Conservation (phyloP, 2,329 filamentous ascomycete species). For the Neofusicoccum sp. region DNA sequence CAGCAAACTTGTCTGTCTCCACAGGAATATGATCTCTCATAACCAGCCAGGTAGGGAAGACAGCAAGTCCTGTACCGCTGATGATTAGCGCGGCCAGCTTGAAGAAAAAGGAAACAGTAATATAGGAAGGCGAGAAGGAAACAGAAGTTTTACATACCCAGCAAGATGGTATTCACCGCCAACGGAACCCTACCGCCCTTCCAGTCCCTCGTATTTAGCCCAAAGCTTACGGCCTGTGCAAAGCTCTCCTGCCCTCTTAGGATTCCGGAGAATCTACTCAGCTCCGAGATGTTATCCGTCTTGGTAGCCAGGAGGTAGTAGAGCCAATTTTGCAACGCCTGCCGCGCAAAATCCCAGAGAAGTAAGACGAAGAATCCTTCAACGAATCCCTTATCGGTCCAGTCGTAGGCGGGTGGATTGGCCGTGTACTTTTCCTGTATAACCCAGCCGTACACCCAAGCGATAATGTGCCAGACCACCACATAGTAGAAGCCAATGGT, state of each 20-base stretch:
- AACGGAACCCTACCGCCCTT: slow-evolving; percentile 47
- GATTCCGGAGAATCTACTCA: slow-evolving; percentile 47
- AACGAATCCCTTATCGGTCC: slow-evolving; percentile 45
- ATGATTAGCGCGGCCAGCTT: too few relatives aligned
- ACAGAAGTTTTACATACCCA: slow-evolving; percentile 25
- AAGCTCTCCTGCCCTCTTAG: slow-evolving; percentile 51
- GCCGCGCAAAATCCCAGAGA: slow-evolving; percentile 55
- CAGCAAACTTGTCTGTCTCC: slow-evolving; percentile 14
- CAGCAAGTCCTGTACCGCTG: slow-evolving; percentile 24
- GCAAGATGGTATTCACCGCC: slow-evolving; percentile 40
- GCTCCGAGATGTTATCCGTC: slow-evolving; percentile 59
- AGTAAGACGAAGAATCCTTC: slow-evolving; percentile 54
- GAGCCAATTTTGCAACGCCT: slow-evolving; percentile 59
- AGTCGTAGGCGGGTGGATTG: slow-evolving; percentile 45
- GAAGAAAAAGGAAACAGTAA: not conserved
- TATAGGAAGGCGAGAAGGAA: not conserved
- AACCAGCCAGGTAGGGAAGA: slow-evolving; percentile 36
- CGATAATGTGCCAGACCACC: slow-evolving; percentile 47
- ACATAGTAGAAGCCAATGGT: slow-evolving; percentile 51
- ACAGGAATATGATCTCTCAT: slow-evolving; percentile 35
- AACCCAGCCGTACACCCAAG: slow-evolving; percentile 58
- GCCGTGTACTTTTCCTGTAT: slow-evolving; percentile 55
- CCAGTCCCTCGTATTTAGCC: slow-evolving; percentile 48
- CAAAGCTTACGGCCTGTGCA: slow-evolving; percentile 47
- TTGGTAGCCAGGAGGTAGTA: slow-evolving; percentile 60